Percentiles rank a stretch among this genome's conserved stretches.
phyloP scores from a whole-genome alignment of 2,329 filamentous ascomycete genomes.

The Diaporthe sp. region DNA sequence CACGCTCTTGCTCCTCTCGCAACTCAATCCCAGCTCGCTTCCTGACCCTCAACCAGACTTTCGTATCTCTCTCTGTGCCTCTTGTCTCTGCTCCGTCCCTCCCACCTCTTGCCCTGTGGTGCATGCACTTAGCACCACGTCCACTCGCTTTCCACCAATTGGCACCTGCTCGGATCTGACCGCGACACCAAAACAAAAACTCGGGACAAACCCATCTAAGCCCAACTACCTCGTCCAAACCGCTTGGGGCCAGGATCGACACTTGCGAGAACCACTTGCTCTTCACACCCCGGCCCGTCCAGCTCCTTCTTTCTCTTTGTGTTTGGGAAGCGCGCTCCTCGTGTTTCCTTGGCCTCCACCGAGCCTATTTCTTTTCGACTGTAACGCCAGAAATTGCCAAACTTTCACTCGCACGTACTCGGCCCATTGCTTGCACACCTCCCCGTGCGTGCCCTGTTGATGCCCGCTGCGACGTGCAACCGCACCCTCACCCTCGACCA shows the following conservation, averaged over 20 bases:
- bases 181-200: conserved; percentile 23
- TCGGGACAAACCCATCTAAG: conserved; percentile 24
- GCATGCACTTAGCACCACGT: conserved; percentile 17
- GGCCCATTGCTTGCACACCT: not conserved
- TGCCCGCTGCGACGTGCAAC: conserved; percentile 15
- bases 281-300: conserved; percentile 15
- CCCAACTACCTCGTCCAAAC: conserved; percentile 7
- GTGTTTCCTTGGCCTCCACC: conserved; percentile 8
- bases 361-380: conserved; percentile 17
- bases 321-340: not conserved
- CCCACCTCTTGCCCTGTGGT: conserved; percentile 1
- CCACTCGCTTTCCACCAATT: conserved; percentile 34
- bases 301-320: conserved; percentile 30
- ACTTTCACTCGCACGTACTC: not conserved
- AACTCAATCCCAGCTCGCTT: conserved; percentile 30
- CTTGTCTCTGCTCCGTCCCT: not conserved
- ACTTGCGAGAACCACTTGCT: not conserved
- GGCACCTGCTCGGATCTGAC: conserved; percentile 25
- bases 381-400: conserved; percentile 12
- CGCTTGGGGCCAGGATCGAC: conserved; percentile 24
- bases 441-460: conserved; percentile 13
- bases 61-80: conserved; percentile 18
- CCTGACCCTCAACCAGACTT: conserved; percentile 4
- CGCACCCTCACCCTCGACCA: not conserved
- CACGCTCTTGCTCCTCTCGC: conserved; percentile 7